Evolutionary conservation across 2,329 filamentous ascomycete genomes (phyloP).

Genomic region (Penicillium sp.): DNA sequence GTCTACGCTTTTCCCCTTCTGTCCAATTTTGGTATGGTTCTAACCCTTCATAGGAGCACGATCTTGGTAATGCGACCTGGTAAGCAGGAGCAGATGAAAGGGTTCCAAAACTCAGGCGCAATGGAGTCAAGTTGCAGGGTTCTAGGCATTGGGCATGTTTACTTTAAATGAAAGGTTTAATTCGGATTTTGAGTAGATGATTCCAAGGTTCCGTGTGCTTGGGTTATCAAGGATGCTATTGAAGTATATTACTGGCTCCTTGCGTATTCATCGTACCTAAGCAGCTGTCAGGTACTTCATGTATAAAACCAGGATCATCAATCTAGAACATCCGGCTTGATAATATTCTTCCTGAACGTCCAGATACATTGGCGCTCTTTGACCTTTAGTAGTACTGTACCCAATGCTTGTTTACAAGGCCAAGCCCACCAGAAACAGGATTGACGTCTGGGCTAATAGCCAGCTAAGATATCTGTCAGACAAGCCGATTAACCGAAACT

Average conservation of each 20-base stretch:
- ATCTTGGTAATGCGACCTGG: constrained; percentile 38
- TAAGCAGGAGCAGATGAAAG: constrained; percentile 17
- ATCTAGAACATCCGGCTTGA: no score
- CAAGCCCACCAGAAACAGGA: neutral
- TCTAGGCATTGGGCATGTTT: constrained; percentile 3
- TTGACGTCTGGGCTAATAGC: neutral
- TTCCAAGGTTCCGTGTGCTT: no score
- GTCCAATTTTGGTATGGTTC: neutral
- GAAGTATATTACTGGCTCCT: no score
- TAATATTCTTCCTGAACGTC: no score
- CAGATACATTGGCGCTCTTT: no score
- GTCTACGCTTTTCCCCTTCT: neutral
- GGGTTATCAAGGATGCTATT: no score
- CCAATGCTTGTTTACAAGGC: no score
- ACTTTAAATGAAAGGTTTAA: neutral
- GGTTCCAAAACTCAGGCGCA: constrained; percentile 17
- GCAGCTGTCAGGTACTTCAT: no score
- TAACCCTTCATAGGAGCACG: constrained; percentile 33
- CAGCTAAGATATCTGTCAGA: neutral
- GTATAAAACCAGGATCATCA: no score
- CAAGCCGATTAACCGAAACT: neutral
- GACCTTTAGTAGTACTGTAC: no score
- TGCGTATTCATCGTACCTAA: no score
- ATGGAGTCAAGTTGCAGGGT: constrained; percentile 21
- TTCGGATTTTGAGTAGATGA: neutral